Evolutionary conservation across 495 filamentous ascomycete genomes (phyloP), one percentile per base, ranked within the genome.

Genomic region (Aspergillus leporis): DNA sequence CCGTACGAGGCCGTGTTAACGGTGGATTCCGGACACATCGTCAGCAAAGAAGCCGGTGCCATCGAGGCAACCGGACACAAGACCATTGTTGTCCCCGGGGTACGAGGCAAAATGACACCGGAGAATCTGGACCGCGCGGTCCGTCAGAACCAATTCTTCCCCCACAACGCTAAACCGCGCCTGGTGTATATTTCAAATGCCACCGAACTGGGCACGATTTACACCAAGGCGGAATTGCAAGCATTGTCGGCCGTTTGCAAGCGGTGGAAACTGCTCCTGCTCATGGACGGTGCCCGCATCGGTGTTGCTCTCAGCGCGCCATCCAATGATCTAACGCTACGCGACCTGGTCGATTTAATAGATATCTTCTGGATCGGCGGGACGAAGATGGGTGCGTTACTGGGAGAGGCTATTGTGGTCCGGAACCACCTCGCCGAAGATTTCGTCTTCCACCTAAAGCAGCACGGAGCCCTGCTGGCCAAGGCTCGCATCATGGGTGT

Each of bases 291-390:
- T 19, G 76, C 76, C 1, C 69, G 76, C 30, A 65, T 77, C 9
- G 76, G 74, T 14, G 71, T 73, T 2, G 74, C 76, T 0, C 55
- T 79, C 51, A 65, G 65, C 47, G 69, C 76, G 2, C 65, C 59
- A 53, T 61, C 56, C 31, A 72, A 72, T 14, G 70, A 75, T 45
- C 58, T 76, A 54, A 71, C 69, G 2, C 65, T 72, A 4, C 62
- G 65, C 4, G 76, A 79, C 50, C 65, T 79, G 22, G 70, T 74
- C 13, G 71, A 78, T 9, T 49, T 70, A 12, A 69, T 67, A 0
- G 74, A 79, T 58, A 74, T 79, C 12, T 79, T 79, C 61, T 79
- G 76, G 76, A 73, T 79, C 31, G 76, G 76, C 13, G 76, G 76
- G 0, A 79, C 76, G 22, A 79, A 79, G 58, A 70, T 70, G 43